These are phyloP conservation scores for Clavispora vitiphila DNA, from an alignment of 805 yeast species.

Conservation along the genomic window DNA sequence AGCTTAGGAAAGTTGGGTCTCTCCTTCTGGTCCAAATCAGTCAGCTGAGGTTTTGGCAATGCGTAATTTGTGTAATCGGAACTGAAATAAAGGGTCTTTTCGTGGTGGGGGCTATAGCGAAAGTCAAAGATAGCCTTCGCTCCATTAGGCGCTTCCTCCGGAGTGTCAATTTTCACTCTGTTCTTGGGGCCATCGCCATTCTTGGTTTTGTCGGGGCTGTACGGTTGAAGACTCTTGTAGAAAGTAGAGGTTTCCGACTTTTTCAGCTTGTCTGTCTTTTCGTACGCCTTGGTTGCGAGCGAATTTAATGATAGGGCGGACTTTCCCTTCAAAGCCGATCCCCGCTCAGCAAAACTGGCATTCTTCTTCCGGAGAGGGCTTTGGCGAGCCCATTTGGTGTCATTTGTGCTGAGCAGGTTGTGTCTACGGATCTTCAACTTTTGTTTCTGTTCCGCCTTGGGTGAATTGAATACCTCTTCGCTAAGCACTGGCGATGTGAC, in stretches of 20 bases:
- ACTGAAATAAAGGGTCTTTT: constrained; percentile 4
- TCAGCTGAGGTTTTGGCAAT: neutral
- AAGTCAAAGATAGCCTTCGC: neutral
- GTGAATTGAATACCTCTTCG: neutral
- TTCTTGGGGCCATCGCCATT: neutral
- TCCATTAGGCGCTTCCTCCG: neutral
- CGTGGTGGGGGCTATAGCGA: constrained; percentile 6
- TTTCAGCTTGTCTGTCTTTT: neutral
- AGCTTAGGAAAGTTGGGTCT: constrained; percentile 33
- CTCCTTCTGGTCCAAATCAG: constrained; percentile 7
- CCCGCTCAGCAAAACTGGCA: neutral
- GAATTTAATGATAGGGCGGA: neutral
- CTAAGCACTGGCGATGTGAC: neutral
- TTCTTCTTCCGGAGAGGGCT: neutral
- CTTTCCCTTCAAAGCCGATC: neutral
- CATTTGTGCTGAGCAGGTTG: constrained; percentile 1
- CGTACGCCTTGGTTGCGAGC: neutral
- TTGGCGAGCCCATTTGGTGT: neutral
- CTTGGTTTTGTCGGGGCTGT: neutral
- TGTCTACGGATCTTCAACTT: neutral
- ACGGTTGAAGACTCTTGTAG: neutral
- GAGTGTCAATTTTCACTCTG: neutral
- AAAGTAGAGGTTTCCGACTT: neutral
- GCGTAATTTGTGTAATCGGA: constrained; percentile 6
- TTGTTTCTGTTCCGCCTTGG: neutral